Conservation (phyloP, 202 grass and related monocot species). For the Musa balbisiana region DNA sequence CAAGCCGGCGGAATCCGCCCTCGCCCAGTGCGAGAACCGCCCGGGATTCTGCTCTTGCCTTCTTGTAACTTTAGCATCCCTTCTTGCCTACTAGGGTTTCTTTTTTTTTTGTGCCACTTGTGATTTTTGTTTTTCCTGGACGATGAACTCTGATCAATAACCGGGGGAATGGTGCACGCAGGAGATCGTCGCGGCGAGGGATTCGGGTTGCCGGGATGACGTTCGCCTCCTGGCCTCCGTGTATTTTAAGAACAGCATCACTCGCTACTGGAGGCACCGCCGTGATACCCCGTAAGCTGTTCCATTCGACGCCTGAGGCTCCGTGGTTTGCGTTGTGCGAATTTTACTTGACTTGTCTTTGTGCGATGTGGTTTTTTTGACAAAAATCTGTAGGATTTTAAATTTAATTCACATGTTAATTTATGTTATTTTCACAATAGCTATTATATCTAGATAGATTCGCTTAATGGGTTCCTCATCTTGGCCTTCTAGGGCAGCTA, state of each 20-base stretch:
- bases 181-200: constrained; percentile 87
- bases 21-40: constrained; percentile 78
- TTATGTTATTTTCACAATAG: too few species aligned
- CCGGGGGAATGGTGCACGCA: constrained; percentile 23
- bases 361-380: too few species aligned
- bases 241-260: constrained; percentile 98
- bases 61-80: constrained; percentile 40
- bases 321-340: background rate
- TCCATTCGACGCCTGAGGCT: background rate
- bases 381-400: background rate
- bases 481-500: too few species aligned
- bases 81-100: background rate
- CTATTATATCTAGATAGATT: too few species aligned
- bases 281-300: constrained; percentile 68
- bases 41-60: constrained; percentile 93
- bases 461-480: too few species aligned
- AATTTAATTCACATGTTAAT: too few species aligned
- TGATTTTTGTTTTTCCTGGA: constrained; percentile 17
- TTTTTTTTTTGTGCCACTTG: background rate
- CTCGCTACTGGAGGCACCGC: constrained; percentile 78
- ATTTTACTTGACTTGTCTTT: background rate
- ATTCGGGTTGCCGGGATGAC: constrained; percentile 68
- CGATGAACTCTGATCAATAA: background rate
- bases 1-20: constrained; percentile 63
- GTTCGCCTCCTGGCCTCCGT: constrained; percentile 82